These are phyloP conservation scores for Linum usitatissimum DNA, from an alignment of 345 rosid genomes.

Conservation along the genomic window DNA sequence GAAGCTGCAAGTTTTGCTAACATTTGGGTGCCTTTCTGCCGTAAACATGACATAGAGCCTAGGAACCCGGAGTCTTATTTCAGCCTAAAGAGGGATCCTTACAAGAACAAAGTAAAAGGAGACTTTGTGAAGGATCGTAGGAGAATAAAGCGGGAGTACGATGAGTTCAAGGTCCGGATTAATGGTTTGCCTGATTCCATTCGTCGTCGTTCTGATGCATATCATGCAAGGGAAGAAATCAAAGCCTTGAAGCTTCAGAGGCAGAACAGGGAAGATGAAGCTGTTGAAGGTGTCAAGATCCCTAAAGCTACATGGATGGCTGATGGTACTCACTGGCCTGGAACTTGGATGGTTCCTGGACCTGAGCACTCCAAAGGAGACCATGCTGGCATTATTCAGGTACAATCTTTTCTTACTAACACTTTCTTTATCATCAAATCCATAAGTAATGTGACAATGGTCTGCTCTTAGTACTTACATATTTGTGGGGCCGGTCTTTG, in stretches of 20 bases:
- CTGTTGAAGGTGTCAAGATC: conserved; percentile 62
- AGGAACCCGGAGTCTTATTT: conserved; percentile 95
- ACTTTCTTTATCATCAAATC: conserved; percentile 1
- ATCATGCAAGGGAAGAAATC: conserved; percentile 88
- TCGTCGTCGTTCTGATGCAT: conserved; percentile 93
- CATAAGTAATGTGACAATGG: background rate
- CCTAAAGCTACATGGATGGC: conserved; percentile 99
- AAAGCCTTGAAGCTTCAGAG: conserved; percentile 92
- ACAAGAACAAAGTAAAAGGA: conserved; percentile 73
- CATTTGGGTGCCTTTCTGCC: conserved; percentile 91
- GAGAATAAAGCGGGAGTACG: conserved; percentile 88
- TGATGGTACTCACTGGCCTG: conserved; percentile 99
- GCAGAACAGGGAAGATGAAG: conserved; percentile 61
- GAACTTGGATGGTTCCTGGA: conserved; percentile 67
- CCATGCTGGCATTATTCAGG: conserved; percentile 96
- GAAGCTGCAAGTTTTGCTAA: conserved; percentile 99
- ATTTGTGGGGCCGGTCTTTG: background rate
- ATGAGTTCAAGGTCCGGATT: conserved; percentile 91
- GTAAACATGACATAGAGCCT: conserved; percentile 85
- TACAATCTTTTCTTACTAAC: conserved; percentile 13
- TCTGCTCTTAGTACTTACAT: background rate
- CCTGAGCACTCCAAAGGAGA: conserved; percentile 78
- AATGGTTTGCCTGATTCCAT: conserved; percentile 92
- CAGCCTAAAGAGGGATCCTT: conserved; percentile 87
- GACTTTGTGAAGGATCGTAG: conserved; percentile 95